These are phyloP conservation scores for Potentilla sterilis DNA, from an alignment of 306 rosid genomes.

Conservation along the genomic window DNA sequence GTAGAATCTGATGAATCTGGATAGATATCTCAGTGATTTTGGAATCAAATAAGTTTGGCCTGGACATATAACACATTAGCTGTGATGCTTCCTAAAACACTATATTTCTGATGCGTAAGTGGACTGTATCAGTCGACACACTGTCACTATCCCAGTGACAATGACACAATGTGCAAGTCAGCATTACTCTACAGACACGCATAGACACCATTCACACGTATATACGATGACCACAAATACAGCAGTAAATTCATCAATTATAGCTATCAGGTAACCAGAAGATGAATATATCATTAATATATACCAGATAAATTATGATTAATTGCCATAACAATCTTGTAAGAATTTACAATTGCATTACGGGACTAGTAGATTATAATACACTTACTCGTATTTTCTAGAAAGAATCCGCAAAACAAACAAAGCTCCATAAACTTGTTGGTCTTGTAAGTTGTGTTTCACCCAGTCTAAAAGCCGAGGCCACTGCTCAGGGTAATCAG, in stretches of 20 bases:
- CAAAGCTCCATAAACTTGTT: conserved; percentile 86
- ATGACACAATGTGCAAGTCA: background rate
- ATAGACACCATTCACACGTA: background rate
- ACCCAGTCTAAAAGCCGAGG: conserved; percentile 92
- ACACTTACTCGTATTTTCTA: conserved; percentile 92
- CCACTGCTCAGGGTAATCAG: conserved; percentile 99
- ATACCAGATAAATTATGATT: background rate
- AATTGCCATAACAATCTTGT: background rate
- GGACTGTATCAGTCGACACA: background rate
- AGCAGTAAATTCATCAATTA: background rate
- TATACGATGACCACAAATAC: background rate
- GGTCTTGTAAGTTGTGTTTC: conserved; percentile 84
- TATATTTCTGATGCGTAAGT: background rate
- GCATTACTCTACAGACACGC: background rate
- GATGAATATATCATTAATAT: background rate
- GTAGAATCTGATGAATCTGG: background rate
- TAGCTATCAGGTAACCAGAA: background rate
- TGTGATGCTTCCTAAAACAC: background rate
- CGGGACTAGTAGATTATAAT: background rate
- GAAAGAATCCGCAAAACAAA: conserved; percentile 90
- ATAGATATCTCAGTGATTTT: background rate
- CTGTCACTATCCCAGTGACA: background rate
- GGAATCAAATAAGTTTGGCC: conserved; percentile 4
- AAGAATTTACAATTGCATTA: background rate
- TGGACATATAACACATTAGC: background rate